A percentile compares a stretch with the other conserved stretches of the same genome.
Conservation (phyloP, 257 asterid genomes). For the Solanum appendiculatum region DNA sequence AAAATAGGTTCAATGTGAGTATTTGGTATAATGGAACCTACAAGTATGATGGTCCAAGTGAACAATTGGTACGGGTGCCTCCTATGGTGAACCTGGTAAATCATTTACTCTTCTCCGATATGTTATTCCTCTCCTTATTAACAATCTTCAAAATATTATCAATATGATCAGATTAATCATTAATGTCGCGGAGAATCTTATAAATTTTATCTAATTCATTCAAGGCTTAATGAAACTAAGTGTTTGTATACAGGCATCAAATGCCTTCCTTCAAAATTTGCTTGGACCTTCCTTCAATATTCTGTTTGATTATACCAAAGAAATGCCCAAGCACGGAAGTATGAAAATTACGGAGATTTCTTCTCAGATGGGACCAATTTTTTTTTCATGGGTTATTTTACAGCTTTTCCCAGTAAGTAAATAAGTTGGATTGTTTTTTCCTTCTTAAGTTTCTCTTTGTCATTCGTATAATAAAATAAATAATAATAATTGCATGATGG, state of each 20-base stretch:
- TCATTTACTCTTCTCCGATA: background rate
- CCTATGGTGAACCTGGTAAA: constrained; percentile 83
- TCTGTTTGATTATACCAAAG: constrained; percentile 67
- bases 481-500: background rate
- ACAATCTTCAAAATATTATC: background rate
- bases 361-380: constrained; percentile 83
- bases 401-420: constrained; percentile 84
- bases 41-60: constrained; percentile 53
- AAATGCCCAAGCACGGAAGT: constrained; percentile 87
- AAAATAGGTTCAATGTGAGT: constrained; percentile 55
- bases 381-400: constrained; percentile 74
- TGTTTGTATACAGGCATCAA: constrained; percentile 64
- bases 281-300: constrained; percentile 58
- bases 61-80: constrained; percentile 73
- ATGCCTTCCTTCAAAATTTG: constrained; percentile 67
- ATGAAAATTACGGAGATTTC: constrained; percentile 58
- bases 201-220: background rate
- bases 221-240: background rate
- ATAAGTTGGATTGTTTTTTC: background rate
- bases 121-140: background rate
- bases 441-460: background rate
- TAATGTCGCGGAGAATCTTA: background rate
- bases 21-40: constrained; percentile 89
- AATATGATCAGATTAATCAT: background rate
- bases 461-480: background rate